Conservation (phyloP, 495 filamentous ascomycete species). For the Xylaria venustula region DNA sequence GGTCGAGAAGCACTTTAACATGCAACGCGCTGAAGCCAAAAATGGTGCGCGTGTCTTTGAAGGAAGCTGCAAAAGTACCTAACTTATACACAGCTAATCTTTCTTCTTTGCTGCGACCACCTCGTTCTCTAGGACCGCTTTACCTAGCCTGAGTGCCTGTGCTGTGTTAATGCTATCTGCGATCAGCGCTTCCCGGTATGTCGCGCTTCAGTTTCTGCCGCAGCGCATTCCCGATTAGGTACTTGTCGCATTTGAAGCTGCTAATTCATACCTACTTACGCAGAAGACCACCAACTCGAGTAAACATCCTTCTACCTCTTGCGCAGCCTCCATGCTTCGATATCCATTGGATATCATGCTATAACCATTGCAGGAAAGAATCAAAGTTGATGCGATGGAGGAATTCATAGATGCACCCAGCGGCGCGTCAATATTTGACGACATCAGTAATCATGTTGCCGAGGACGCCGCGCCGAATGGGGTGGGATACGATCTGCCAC, state of each 20-base stretch:
- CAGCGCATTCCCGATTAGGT: neutral
- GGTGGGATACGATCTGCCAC: neutral
- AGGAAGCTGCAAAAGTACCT: no score
- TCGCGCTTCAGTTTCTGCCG: neutral
- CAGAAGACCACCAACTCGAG: neutral
- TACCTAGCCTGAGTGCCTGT: no score
- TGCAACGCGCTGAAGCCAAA: constrained; percentile 5
- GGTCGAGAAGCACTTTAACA: constrained; percentile 6
- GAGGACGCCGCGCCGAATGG: neutral
- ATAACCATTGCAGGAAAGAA: neutral
- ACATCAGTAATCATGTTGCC: neutral
- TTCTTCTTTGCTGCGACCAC: neutral
- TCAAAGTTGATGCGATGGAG: neutral
- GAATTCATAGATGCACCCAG: neutral
- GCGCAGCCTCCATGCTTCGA: no score
- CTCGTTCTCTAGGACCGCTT: neutral
- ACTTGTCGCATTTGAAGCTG: neutral
- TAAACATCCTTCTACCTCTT: neutral
- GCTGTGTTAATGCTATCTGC: neutral
- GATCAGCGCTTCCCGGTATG: neutral
- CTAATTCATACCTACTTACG: neutral
- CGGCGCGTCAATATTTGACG: neutral
- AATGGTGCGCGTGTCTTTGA: neutral
- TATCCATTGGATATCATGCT: neutral
- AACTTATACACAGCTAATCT: no score